phyloP scores from a whole-genome alignment of 208 protist genomes.

The Borovskyia barvae region DNA sequence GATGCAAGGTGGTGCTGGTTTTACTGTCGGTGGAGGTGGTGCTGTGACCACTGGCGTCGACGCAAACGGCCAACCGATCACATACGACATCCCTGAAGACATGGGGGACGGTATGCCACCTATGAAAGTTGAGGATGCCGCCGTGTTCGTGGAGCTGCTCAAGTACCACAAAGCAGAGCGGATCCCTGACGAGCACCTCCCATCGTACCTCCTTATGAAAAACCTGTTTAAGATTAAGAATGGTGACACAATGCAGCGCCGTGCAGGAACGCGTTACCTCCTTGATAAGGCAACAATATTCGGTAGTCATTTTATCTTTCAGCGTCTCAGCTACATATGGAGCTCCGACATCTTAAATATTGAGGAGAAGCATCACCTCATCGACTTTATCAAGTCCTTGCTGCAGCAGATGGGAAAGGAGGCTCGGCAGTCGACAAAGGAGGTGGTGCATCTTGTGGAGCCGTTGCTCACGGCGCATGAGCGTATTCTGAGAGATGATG shows the following conservation, averaged over 20 bases:
- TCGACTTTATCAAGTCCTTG: slow-evolving; percentile 99
- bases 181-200: slow-evolving; percentile 90
- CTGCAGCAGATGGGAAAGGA: slow-evolving; percentile 97
- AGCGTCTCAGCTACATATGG: slow-evolving; percentile 98
- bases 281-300: slow-evolving; percentile 98
- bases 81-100: slow-evolving; percentile 85
- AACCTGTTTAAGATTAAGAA: slow-evolving; percentile 99
- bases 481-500: slow-evolving; percentile 97
- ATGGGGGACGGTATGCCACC: slow-evolving; percentile 91
- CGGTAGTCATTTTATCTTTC: slow-evolving; percentile 96
- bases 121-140: slow-evolving; percentile 96
- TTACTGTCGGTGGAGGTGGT: slow-evolving; percentile 12
- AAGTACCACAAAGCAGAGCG: slow-evolving; percentile 83
- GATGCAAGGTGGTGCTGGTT: slow-evolving; percentile 17
- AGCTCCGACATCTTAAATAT: slow-evolving; percentile 96
- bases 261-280: slow-evolving; percentile 95
- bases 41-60: slow-evolving; percentile 28
- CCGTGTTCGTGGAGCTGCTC: slow-evolving; percentile 96
- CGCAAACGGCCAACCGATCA: slow-evolving; percentile 27
- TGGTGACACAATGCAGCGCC: slow-evolving; percentile 97
- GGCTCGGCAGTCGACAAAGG: slow-evolving; percentile 96
- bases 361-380: slow-evolving; percentile 98
- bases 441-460: slow-evolving; percentile 99
- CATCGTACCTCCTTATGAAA: slow-evolving; percentile 97
- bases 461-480: slow-evolving; percentile 98